phyloP scores from a whole-genome alignment of 306 rosid species.

The Calophaca sinica region DNA sequence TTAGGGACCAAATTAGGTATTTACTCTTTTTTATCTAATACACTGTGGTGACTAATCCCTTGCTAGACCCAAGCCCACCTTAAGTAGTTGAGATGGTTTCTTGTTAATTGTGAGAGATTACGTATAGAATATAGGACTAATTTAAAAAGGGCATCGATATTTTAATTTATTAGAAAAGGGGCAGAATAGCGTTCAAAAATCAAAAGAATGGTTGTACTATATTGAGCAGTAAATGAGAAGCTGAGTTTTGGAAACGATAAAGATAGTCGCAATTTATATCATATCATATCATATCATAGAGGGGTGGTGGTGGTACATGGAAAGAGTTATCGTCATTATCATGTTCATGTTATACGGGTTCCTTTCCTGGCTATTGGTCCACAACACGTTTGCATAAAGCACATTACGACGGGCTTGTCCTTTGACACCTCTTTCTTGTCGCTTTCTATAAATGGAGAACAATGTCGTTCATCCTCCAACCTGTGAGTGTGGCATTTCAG shows the following conservation, averaged over 20 bases:
- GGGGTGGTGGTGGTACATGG: not conserved
- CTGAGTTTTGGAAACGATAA: not conserved
- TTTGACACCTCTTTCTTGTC: slow-evolving; percentile 29
- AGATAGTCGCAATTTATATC: not conserved
- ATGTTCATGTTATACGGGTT: slow-evolving; percentile 20
- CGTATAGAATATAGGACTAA: too few species aligned
- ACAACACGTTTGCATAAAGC: slow-evolving; percentile 30
- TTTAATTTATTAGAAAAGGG: too few species aligned
- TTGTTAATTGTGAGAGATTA: too few species aligned
- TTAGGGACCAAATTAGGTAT: too few species aligned
- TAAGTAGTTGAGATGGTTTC: too few species aligned
- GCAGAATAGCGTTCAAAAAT: not conserved
- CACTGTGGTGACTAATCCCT: too few species aligned
- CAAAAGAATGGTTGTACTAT: not conserved
- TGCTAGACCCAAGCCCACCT: too few species aligned
- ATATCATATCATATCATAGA: not conserved
- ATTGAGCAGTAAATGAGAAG: not conserved
- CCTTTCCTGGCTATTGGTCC: slow-evolving; percentile 17
- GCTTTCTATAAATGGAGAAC: slow-evolving; percentile 28
- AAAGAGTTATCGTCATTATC: slow-evolving; percentile 6
- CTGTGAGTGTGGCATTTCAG: not conserved
- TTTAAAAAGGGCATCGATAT: too few species aligned
- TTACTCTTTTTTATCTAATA: too few species aligned
- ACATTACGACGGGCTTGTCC: slow-evolving; percentile 20
- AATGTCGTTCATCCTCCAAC: slow-evolving; percentile 25